Base-by-base conservation (phyloP, 805 yeast species). In the Candida quercuum region DNA sequence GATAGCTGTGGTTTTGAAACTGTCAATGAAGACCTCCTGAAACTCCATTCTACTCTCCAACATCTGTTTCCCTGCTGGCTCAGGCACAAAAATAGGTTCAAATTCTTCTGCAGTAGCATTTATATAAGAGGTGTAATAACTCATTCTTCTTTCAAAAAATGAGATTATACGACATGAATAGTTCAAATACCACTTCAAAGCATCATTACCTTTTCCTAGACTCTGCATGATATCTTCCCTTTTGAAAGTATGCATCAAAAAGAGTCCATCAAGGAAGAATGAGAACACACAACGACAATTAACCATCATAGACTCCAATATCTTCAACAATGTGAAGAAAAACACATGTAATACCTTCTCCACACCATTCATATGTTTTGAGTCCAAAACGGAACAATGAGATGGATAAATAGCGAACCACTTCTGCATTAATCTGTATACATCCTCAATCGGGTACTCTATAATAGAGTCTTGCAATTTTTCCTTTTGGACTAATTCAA, bases 121-220 rank as follows among this genome's bases (percentile, higher is more conserved):
- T 34, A 38, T 30, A n/a, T n/a, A n/a, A n/a, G n/a, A n/a, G 5
- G 13, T 12, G 15, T 32, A 15, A 16, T 39, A 39, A 3, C 26
- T 15, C 11, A 15, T 24, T 33, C 42, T 39, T 32, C 42, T 36
- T 5, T 19, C 24, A n/a, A 39, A 25, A 22, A 32, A 39, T 15
- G 42, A 33, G 2, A 36, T 19, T 5, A 36, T 17, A 14, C 42
- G 34, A 28, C 37, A 32, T 4, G 22, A 29, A 25, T 39, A 36
- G 14, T 36, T 36, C 10, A 33, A 33, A 29, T 24, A 36, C 20
- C 25, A 18, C 11, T 11, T 20, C 18, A 39, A 25, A 3, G 25
- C 13, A 21, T 24, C 24, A 24, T 26, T 18, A 5, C 32, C 32
- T 11, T 8, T 17, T 7, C 16, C 27, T 5, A 25, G 27, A 1